These are phyloP conservation scores for Gossypium stocksii DNA, from an alignment of 345 rosid species.

Conservation along the genomic window DNA sequence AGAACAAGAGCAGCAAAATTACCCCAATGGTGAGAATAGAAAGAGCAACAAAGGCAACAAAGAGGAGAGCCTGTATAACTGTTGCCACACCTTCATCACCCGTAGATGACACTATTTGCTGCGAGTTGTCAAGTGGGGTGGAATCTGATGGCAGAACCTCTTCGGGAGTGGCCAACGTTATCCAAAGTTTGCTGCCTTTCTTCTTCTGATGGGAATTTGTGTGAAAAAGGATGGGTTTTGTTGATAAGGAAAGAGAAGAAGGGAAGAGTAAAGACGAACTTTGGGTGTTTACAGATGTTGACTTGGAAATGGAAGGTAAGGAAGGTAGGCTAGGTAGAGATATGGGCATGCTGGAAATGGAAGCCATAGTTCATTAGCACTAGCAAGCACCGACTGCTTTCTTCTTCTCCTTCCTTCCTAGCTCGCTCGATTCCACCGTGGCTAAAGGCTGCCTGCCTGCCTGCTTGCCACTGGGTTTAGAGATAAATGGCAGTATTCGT, in stretches of 20 bases:
- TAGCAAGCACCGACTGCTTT: not conserved
- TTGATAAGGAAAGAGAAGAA: conserved; percentile 23
- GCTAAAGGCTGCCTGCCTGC: conserved; percentile 1
- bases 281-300: conserved; percentile 18
- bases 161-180: conserved; percentile 41
- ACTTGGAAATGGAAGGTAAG: conserved; percentile 24
- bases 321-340: not conserved
- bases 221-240: conserved; percentile 20
- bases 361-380: conserved; percentile 23
- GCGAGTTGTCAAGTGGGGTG: conserved; percentile 28
- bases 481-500: conserved; percentile 1
- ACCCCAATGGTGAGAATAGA: conserved; percentile 79
- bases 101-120: conserved; percentile 33
- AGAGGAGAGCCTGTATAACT: conserved; percentile 48
- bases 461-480: not conserved
- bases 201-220: not conserved
- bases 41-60: conserved; percentile 57
- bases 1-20: conserved; percentile 8
- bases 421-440: not conserved
- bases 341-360: conserved; percentile 21
- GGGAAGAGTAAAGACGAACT: conserved; percentile 16
- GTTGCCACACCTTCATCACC: conserved; percentile 43
- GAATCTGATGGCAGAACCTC: conserved; percentile 33
- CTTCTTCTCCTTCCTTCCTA: not conserved
- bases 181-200: conserved; percentile 23